A percentile compares a stretch with the other conserved stretches of the same genome.
phyloP scores from a whole-genome alignment of 2,329 filamentous ascomycete species.

The Plectosphaerella sp. region DNA sequence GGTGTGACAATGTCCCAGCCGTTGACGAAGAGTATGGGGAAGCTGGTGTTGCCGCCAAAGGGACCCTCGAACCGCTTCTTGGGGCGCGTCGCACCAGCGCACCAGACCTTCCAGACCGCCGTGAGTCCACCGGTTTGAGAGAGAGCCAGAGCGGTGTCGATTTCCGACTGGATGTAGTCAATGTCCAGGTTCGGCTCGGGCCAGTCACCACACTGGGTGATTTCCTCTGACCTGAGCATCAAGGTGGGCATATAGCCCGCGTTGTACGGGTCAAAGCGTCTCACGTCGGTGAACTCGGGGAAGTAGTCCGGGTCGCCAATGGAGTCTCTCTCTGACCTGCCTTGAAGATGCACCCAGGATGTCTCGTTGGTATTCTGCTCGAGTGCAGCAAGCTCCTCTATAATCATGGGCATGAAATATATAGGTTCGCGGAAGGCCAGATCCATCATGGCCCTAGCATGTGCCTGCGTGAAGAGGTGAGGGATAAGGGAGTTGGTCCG shows the following conservation, averaged over 20 bases:
- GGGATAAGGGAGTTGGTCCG: background rate
- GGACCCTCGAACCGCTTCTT: slow-evolving; percentile 28
- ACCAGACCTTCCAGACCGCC: background rate
- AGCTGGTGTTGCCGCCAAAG: slow-evolving; percentile 23
- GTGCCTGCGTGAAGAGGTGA: background rate
- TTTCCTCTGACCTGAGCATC: background rate
- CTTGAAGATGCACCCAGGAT: background rate
- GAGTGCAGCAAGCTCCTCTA: background rate
- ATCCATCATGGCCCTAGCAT: background rate
- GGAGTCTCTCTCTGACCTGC: background rate
- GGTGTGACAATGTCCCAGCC: slow-evolving; percentile 42
- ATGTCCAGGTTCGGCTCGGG: background rate
- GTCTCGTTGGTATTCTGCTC: background rate
- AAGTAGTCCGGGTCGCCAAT: background rate
- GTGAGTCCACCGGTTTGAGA: background rate
- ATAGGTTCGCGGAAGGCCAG: background rate
- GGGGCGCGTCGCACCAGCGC: slow-evolving; percentile 17
- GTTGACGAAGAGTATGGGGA: slow-evolving; percentile 41
- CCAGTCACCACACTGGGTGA: background rate
- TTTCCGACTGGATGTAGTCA: background rate
- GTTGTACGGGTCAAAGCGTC: background rate
- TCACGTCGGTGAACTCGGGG: background rate
- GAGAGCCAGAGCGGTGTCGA: background rate
- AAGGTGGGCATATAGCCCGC: background rate
- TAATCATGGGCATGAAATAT: background rate